Percentiles rank a stretch among this genome's conserved stretches.
phyloP scores from a whole-genome alignment of 495 filamentous ascomycete genomes.

The Amniculicola lignicola region DNA sequence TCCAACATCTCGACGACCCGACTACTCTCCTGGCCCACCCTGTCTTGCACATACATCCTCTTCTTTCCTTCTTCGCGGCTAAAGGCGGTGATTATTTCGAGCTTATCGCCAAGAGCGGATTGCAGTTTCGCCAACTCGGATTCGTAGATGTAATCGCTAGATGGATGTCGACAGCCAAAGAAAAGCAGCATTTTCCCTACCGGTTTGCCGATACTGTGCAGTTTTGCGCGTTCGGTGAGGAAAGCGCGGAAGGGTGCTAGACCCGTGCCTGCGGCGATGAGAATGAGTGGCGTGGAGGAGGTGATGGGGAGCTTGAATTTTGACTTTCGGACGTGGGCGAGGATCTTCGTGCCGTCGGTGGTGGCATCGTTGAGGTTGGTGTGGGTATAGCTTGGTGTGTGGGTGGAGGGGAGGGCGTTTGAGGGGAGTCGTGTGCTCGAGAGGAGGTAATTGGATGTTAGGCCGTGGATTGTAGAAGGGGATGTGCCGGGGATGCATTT shows the following conservation, averaged over 20 bases:
- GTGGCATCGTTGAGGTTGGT: slow-evolving; percentile 38
- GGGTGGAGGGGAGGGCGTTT: slow-evolving; percentile 20
- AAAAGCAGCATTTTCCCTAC: slow-evolving; percentile 91
- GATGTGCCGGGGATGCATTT: slow-evolving; percentile 33
- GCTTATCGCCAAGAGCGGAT: slow-evolving; percentile 65
- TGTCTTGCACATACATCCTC: slow-evolving; percentile 99
- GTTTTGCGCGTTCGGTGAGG: slow-evolving; percentile 91
- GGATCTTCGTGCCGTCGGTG: slow-evolving; percentile 39
- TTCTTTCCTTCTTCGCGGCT: slow-evolving; percentile 84
- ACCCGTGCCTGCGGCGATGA: slow-evolving; percentile 95
- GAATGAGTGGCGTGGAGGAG: slow-evolving; percentile 86
- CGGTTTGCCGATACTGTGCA: slow-evolving; percentile 85
- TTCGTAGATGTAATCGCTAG: slow-evolving; percentile 95
- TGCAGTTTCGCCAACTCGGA: slow-evolving; percentile 96
- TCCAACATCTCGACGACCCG: slow-evolving; percentile 57
- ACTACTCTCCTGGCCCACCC: slow-evolving; percentile 77
- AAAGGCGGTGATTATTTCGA: slow-evolving; percentile 82
- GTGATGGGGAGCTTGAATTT: slow-evolving; percentile 77
- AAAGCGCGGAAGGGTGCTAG: slow-evolving; percentile 97
- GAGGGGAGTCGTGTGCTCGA: slow-evolving; percentile 28
- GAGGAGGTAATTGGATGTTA: slow-evolving; percentile 52
- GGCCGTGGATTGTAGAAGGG: slow-evolving; percentile 42
- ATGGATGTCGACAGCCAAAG: slow-evolving; percentile 91
- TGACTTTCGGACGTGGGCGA: slow-evolving; percentile 46
- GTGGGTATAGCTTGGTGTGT: slow-evolving; percentile 39